Conservation (phyloP, 2,329 filamentous ascomycete genomes). For the Nigrospora osmanthi region DNA sequence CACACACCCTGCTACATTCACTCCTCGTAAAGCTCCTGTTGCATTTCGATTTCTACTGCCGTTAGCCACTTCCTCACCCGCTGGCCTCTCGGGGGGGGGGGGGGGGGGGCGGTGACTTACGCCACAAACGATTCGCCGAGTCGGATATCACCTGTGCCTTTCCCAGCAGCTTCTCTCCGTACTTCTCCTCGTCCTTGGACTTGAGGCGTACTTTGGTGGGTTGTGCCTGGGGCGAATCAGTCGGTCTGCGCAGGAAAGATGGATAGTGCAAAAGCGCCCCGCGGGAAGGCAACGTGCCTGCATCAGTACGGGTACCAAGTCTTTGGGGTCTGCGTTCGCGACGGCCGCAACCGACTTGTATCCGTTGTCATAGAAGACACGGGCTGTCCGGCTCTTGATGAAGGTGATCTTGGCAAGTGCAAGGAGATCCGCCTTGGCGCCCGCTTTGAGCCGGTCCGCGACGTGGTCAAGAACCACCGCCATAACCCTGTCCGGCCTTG, state of each 20-base stretch:
- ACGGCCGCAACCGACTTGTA: conserved; percentile 60
- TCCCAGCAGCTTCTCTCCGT: conserved; percentile 53
- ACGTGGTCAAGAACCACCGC: conserved; percentile 68
- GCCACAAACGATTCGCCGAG: conserved; percentile 64
- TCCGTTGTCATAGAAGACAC: conserved; percentile 70
- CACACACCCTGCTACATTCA: background rate
- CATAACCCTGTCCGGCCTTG: conserved; percentile 44
- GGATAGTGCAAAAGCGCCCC: conserved; percentile 1
- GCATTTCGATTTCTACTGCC: conserved; percentile 38
- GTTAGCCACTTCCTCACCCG: conserved; percentile 8
- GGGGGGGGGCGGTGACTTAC: conserved; percentile 34
- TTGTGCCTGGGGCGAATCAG: conserved; percentile 42
- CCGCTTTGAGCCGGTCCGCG: conserved; percentile 64
- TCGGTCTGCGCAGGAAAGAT: background rate
- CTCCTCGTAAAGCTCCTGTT: conserved; percentile 40
- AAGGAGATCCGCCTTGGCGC: conserved; percentile 62
- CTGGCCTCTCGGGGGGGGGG: conserved; percentile 5
- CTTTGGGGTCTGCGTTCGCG: conserved; percentile 60
- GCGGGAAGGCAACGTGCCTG: conserved; percentile 38
- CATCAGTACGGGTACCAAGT: conserved; percentile 64
- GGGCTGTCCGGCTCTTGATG: conserved; percentile 68
- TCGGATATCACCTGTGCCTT: conserved; percentile 63
- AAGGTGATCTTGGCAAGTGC: conserved; percentile 65
- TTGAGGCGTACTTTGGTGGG: conserved; percentile 55
- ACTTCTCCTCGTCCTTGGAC: conserved; percentile 48